A percentile compares a stretch with the other conserved stretches of the same genome.
These are phyloP conservation scores for Phaffomyces antillensis DNA, from an alignment of 805 yeast species.

Conservation along the genomic window DNA sequence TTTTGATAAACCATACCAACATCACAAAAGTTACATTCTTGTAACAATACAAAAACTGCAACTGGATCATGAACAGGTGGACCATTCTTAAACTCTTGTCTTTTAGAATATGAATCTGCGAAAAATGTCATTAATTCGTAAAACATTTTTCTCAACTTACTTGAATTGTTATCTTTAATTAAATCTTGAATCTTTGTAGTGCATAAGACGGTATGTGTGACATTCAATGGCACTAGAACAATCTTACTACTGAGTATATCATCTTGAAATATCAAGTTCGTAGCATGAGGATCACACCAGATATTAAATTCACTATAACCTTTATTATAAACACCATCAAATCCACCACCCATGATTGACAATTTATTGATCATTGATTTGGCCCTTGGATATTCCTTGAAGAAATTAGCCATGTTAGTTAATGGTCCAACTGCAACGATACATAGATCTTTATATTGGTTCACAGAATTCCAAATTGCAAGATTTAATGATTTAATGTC, in stretches of 20 bases:
- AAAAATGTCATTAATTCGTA: constrained; percentile 48
- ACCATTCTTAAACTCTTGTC: constrained; percentile 41
- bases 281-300: constrained; percentile 70
- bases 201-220: constrained; percentile 62
- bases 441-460: constrained; percentile 41
- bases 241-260: constrained; percentile 37
- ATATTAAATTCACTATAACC: constrained; percentile 70
- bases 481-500: constrained; percentile 36
- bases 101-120: constrained; percentile 35
- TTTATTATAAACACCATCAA: constrained; percentile 24
- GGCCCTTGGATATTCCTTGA: constrained; percentile 47
- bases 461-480: constrained; percentile 31
- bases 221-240: constrained; percentile 56
- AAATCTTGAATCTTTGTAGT: constrained; percentile 31
- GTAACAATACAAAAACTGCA: constrained; percentile 53
- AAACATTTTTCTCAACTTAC: constrained; percentile 46
- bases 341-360: constrained; percentile 74
- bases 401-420: constrained; percentile 60
- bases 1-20: constrained; percentile 13
- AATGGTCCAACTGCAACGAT: constrained; percentile 72
- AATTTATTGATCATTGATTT: constrained; percentile 42
- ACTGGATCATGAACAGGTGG: constrained; percentile 82
- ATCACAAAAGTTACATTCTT: constrained; percentile 21
- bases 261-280: constrained; percentile 47
- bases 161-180: constrained; percentile 28